phyloP scores from a whole-genome alignment of 192 early-diverging fungal species.

The Entomortierella parvispora region DNA sequence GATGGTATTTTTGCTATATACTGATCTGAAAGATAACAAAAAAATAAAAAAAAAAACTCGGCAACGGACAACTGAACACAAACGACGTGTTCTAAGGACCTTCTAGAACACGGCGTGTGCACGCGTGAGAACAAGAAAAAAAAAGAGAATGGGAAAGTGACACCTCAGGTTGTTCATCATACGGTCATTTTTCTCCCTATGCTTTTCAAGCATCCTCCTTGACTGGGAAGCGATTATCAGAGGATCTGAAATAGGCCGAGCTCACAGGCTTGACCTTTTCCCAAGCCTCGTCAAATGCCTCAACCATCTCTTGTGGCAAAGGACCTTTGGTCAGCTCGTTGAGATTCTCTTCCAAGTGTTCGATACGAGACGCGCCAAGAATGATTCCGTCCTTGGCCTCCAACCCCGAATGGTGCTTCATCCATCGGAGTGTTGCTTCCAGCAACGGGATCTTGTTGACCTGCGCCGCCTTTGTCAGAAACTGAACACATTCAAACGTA shows the following conservation, averaged over 20 bases:
- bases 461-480: slow-evolving; percentile 29
- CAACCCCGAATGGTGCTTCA: slow-evolving; percentile 13
- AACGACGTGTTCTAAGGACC: no score
- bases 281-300: slow-evolving; percentile 66
- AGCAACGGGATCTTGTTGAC: slow-evolving; percentile 16
- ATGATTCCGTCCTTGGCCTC: slow-evolving; percentile 13
- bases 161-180: no score
- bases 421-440: slow-evolving; percentile 10
- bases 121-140: no score
- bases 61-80: no score
- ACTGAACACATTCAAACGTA: slow-evolving; percentile 60
- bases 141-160: no score
- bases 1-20: no score
- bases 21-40: no score
- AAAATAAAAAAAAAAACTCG: no score
- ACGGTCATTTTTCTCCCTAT: no score
- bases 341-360: slow-evolving; percentile 50
- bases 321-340: slow-evolving; percentile 55
- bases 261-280: slow-evolving; percentile 36
- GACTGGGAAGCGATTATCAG: background rate
- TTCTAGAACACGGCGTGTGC: no score
- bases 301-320: slow-evolving; percentile 57
- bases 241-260: slow-evolving; percentile 28
- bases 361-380: background rate
- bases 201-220: background rate